Evolutionary conservation across 2,329 filamentous ascomycete species (phyloP), one percentile per base, ranked within the genome.

Genomic region (Rachicladosporium sp.): DNA sequence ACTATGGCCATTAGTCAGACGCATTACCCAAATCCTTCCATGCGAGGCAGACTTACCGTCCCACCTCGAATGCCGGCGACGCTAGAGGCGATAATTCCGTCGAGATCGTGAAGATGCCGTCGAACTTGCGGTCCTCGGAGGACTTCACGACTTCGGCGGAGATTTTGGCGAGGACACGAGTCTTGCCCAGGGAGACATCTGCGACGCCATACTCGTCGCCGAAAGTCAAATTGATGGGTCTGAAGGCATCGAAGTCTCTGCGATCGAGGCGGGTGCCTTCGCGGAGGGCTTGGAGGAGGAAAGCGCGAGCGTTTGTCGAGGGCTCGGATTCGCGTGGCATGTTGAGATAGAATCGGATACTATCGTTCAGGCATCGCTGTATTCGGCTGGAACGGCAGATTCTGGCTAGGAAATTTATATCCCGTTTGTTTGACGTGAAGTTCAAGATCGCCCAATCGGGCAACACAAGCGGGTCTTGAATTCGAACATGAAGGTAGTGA

Each of bases 241-340:
- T 78, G 62, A 84, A 91, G 53, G 87, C 72, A 55, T 95, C 84
- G 42, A 88, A 73, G 43, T 72, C 68, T 48, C 91, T 83, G 51
- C 83, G 83, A 64, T 98, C 91, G 43, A 95, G 68, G 15, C 91
- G 83, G 43, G 88, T 67, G 49, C 82, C 76, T 55, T 94, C 78
- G 51, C 79, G 71, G 8, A 98, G 74, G 33, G 89, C 88, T 57
- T 93, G 76, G 45, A 79, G 70, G 48, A 95, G 75, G 60, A 98
- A 98, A 7, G 77, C 76, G 59, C 77, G 84, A 70, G 96, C 89
- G 58, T 89, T 86, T 47, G 82, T 74, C 38, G 89, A 95, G 41
- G 89, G 84, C 52, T 93, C 84, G 44, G 80, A 78, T 80, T 95
- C 88, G 63, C 84, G 82, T 57, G 89, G 89, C 89, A 96, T 96